Conservation (phyloP, 176 grass and related monocot species). For the Phoenix roebelenii region DNA sequence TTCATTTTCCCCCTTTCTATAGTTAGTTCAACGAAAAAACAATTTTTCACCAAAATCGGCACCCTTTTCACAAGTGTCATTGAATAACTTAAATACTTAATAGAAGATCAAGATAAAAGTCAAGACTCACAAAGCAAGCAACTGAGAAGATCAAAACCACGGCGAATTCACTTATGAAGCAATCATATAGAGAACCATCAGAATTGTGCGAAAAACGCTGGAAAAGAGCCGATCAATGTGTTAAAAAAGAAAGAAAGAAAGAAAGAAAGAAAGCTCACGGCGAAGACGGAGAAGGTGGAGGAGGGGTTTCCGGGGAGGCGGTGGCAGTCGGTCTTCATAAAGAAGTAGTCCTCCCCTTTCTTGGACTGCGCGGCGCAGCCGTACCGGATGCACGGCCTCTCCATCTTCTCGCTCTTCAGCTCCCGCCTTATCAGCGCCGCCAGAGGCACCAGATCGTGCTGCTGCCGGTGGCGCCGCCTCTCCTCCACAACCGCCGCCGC, state of each 20-base stretch:
- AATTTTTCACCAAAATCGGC: no score
- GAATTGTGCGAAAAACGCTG: no score
- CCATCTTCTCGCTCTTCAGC: conserved; percentile 32
- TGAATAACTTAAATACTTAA: no score
- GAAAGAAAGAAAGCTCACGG: conserved; percentile 26
- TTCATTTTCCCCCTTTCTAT: no score
- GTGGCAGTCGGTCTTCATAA: conserved; percentile 71
- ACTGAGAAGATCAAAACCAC: no score
- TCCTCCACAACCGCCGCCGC: neutral
- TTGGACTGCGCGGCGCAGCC: conserved; percentile 85
- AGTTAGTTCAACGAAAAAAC: no score
- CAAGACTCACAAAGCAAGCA: no score
- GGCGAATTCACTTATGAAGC: no score
- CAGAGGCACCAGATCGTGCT: conserved; percentile 47
- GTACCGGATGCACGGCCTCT: conserved; percentile 61
- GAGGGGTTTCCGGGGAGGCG: conserved; percentile 40
- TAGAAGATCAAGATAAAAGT: no score
- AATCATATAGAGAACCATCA: no score
- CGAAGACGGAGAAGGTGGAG: conserved; percentile 68
- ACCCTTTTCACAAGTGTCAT: no score
- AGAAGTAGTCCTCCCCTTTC: conserved; percentile 96
- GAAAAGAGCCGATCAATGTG: no score
- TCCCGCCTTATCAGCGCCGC: conserved; percentile 73
- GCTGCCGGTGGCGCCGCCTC: conserved; percentile 19
- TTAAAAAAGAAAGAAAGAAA: neutral